A percentile compares a stretch with the other conserved stretches of the same genome.
Conservation (phyloP, 1,139 yeast species). For the Saccharomyces hybrid region DNA sequence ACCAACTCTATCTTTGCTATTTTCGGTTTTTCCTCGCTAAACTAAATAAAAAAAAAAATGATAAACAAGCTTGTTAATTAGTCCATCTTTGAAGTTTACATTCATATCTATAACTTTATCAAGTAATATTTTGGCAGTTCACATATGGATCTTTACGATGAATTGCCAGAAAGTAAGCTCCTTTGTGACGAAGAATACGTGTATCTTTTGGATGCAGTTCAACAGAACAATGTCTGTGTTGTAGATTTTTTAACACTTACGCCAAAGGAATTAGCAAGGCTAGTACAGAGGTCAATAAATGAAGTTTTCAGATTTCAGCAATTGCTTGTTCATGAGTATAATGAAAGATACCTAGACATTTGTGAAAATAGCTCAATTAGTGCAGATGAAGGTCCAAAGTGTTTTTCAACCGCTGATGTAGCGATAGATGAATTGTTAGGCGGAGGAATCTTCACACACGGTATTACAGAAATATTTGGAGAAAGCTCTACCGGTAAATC, state of each 20-base stretch:
- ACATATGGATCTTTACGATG: conserved; percentile 36
- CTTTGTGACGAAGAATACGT: conserved; percentile 30
- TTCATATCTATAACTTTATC: conserved; percentile 1
- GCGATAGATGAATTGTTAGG: conserved; percentile 48
- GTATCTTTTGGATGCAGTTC: conserved; percentile 26
- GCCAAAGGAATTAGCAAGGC: conserved; percentile 37
- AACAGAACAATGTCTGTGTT: conserved; percentile 31
- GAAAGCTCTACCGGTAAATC: conserved; percentile 83
- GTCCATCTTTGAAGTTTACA: neutral
- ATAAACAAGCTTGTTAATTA: neutral
- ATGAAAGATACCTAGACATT: conserved; percentile 11
- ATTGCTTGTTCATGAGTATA: conserved; percentile 27
- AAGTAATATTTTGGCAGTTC: neutral
- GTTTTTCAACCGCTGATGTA: conserved; percentile 54
- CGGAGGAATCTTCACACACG: conserved; percentile 65
- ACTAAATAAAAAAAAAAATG: neutral
- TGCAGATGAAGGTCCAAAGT: neutral
- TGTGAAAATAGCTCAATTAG: neutral
- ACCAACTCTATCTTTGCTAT: too few relatives aligned
- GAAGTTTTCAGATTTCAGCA: conserved; percentile 42
- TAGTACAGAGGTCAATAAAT: conserved; percentile 41
- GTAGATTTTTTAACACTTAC: conserved; percentile 39
- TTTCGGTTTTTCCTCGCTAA: neutral
- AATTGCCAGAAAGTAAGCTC: conserved; percentile 31
- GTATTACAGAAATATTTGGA: conserved; percentile 75